A percentile compares a stretch with the other conserved stretches of the same genome.
These are phyloP conservation scores for Urostyla sp. DNA, from an alignment of 73 alveolate species.

Conservation along the genomic window DNA sequence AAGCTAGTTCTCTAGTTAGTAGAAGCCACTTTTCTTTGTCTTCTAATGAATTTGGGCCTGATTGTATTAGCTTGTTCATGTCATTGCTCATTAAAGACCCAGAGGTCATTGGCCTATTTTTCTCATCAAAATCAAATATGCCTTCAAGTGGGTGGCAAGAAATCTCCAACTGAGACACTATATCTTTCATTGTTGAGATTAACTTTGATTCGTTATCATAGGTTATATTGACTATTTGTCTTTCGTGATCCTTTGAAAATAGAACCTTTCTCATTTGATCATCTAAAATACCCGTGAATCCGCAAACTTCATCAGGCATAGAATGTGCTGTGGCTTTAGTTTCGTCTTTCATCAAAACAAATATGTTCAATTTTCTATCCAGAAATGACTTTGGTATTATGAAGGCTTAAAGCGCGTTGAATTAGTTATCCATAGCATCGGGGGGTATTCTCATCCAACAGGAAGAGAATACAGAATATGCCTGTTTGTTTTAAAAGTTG, in stretches of 20 bases:
- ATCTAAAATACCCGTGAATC: constrained; percentile 88
- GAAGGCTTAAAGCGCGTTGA: constrained; percentile 93
- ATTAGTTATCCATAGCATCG: constrained; percentile 88
- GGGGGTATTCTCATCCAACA: constrained; percentile 97
- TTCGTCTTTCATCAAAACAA: constrained; percentile 94
- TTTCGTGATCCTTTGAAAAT: constrained; percentile 61
- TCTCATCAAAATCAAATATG: constrained; percentile 53
- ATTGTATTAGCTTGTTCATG: constrained; percentile 65
- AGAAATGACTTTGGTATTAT: constrained; percentile 93
- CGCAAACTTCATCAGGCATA: constrained; percentile 97
- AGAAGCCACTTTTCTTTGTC: constrained; percentile 98
- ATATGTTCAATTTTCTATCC: constrained; percentile 88
- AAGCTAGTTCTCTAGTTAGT: constrained; percentile 94
- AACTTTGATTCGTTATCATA: constrained; percentile 15
- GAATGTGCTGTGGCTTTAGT: constrained; percentile 89
- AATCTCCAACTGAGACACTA: constrained; percentile 44
- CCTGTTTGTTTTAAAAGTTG: constrained; percentile 70
- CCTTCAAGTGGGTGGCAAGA: constrained; percentile 74
- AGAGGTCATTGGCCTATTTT: constrained; percentile 37
- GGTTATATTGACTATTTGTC: constrained; percentile 38
- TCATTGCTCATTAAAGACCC: constrained; percentile 29
- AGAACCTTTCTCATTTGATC: constrained; percentile 57
- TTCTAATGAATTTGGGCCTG: constrained; percentile 72
- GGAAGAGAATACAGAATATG: constrained; percentile 84
- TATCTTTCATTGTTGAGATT: constrained; percentile 3